phyloP scores from a whole-genome alignment of 2,329 filamentous ascomycete species.

The Trichoderma lentiforme region DNA sequence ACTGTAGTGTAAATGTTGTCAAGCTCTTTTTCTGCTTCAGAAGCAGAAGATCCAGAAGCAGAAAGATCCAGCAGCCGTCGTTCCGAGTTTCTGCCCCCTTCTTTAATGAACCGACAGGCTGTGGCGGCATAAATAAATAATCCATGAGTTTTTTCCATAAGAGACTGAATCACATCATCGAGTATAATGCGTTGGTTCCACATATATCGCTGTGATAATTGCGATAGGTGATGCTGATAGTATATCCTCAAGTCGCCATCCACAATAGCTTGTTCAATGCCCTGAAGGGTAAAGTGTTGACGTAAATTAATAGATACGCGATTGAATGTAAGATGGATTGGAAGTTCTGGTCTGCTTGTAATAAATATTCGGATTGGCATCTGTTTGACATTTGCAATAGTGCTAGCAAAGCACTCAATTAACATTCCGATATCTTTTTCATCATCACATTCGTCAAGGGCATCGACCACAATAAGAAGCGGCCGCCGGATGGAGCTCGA shows the following conservation, averaged over 20 bases:
- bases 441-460: background rate
- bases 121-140: background rate
- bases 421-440: background rate
- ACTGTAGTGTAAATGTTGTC: background rate
- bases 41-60: background rate
- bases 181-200: background rate
- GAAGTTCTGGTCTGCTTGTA: background rate
- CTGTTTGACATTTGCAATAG: background rate
- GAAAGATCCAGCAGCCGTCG: background rate
- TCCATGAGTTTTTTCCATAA: background rate
- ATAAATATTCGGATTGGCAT: background rate
- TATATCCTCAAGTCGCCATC: background rate
- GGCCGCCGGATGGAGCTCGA: background rate
- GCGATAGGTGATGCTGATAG: background rate
- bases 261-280: background rate
- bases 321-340: background rate
- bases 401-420: background rate
- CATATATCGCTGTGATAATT: background rate
- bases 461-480: background rate
- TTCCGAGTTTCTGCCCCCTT: background rate
- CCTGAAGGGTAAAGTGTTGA: background rate
- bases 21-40: background rate
- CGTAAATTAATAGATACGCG: background rate
- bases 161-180: background rate
- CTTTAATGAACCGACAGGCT: background rate